A percentile compares a stretch with the other conserved stretches of the same genome.
These are phyloP conservation scores for Fomitopsis pinicola DNA, from an alignment of 1,284 basidiomycete species.

Conservation along the genomic window DNA sequence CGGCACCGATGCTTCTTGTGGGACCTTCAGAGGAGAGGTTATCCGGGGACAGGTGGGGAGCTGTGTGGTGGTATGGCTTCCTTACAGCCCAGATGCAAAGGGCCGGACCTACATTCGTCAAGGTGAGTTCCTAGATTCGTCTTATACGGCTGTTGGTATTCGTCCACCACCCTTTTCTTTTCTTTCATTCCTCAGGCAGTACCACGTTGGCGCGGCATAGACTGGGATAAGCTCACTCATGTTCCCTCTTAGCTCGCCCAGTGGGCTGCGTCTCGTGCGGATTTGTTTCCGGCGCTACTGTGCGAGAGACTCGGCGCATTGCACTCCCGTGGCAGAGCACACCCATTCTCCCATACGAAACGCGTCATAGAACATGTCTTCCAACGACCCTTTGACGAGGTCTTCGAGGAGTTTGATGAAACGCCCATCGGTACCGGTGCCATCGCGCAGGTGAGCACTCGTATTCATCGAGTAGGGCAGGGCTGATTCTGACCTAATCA, in stretches of 20 bases:
- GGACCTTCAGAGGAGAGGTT: slow-evolving; percentile 54
- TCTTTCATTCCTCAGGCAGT: background rate
- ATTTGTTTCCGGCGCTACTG: slow-evolving; percentile 91
- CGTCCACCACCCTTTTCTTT: background rate
- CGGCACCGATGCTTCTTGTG: slow-evolving; percentile 82
- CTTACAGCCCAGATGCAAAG: slow-evolving; percentile 89
- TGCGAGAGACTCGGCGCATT: slow-evolving; percentile 85
- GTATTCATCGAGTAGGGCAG: background rate
- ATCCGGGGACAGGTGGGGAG: slow-evolving; percentile 77
- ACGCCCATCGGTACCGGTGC: slow-evolving; percentile 95
- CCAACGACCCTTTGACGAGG: slow-evolving; percentile 76
- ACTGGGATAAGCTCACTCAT: background rate
- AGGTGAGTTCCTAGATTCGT: slow-evolving; percentile 48
- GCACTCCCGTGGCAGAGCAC: slow-evolving; percentile 87
- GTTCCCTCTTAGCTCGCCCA: slow-evolving; percentile 71
- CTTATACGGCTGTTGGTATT: slow-evolving; percentile 1
- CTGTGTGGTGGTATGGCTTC: slow-evolving; percentile 93
- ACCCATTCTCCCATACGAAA: slow-evolving; percentile 81
- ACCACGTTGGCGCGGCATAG: background rate
- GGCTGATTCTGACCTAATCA: slow-evolving; percentile 1
- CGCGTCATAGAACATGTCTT: slow-evolving; percentile 85
- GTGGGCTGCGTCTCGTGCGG: slow-evolving; percentile 96
- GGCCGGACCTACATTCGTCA: slow-evolving; percentile 97
- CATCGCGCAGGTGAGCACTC: slow-evolving; percentile 79
- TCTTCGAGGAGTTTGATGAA: slow-evolving; percentile 90